A percentile compares a stretch with the other conserved stretches of the same genome.
Evolutionary conservation across 306 rosid genomes (phyloP).

Genomic region (Alnus rubra): DNA sequence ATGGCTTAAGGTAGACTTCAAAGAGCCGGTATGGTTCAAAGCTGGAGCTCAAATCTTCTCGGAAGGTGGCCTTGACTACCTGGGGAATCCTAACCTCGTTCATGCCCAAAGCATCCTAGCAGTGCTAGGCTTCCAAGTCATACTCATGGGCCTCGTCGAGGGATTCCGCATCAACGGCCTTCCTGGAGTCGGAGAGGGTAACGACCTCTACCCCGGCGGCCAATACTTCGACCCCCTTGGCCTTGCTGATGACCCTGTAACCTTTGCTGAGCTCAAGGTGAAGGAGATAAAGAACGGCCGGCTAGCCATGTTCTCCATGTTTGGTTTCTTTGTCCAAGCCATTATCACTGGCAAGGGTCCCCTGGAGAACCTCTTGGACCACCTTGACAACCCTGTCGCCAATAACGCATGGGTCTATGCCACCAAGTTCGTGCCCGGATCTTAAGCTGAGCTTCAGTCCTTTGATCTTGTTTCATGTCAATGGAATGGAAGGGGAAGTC

Average conservation of each 20-base stretch:
- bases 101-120: conserved; percentile 94
- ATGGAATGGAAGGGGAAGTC: conserved; percentile 17
- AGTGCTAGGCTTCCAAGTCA: conserved; percentile 73
- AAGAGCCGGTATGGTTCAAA: conserved; percentile 95
- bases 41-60: conserved; percentile 91
- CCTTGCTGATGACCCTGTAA: conserved; percentile 80
- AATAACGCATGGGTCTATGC: conserved; percentile 96
- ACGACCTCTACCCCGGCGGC: conserved; percentile 86
- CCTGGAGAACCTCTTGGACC: conserved; percentile 83
- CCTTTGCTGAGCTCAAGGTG: conserved; percentile 86
- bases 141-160: conserved; percentile 89
- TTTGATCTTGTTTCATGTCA: conserved; percentile 7
- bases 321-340: conserved; percentile 96
- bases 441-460: conserved; percentile 30
- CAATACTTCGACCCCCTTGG: conserved; percentile 93
- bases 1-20: conserved; percentile 75
- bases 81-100: conserved; percentile 90
- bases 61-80: conserved; percentile 85
- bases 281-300: conserved; percentile 91
- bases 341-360: conserved; percentile 94
- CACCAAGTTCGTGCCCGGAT: conserved; percentile 86
- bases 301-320: conserved; percentile 93
- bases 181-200: conserved; percentile 83
- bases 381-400: conserved; percentile 88
- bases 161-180: conserved; percentile 93